A percentile compares a stretch with the other conserved stretches of the same genome.
Conservation (phyloP, 2,329 filamentous ascomycete species). For the Fusarium longipes region DNA sequence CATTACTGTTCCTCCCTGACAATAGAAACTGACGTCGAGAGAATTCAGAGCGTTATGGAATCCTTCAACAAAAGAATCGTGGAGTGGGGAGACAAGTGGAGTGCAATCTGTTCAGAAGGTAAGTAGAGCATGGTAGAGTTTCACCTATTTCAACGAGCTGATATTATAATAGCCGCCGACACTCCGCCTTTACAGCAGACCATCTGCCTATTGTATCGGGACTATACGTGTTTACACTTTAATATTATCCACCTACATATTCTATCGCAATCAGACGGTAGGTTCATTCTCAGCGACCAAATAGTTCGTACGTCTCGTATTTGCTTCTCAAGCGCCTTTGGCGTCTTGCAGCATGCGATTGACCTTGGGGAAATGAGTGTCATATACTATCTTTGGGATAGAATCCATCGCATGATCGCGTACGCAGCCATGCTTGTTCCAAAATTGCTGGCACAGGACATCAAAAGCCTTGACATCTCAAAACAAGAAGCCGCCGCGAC, state of each 20-base stretch:
- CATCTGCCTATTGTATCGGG: background rate
- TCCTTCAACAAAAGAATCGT: background rate
- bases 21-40: background rate
- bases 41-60: background rate
- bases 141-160: background rate
- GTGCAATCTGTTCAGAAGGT: background rate
- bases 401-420: background rate
- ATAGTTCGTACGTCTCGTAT: background rate
- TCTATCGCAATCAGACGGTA: background rate
- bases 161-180: background rate
- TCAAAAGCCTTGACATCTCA: background rate
- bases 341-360: background rate
- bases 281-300: background rate
- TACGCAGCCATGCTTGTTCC: conserved; percentile 1
- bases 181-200: background rate
- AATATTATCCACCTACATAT: background rate
- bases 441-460: background rate
- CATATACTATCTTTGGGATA: conserved; percentile 10
- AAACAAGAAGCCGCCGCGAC: background rate
- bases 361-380: background rate
- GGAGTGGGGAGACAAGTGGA: background rate
- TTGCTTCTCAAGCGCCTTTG: conserved; percentile 1
- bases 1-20: too few species aligned
- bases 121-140: background rate
- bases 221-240: conserved; percentile 1